Conservation (phyloP, 768 basidiomycete species). For the Leccinum variicolor region DNA sequence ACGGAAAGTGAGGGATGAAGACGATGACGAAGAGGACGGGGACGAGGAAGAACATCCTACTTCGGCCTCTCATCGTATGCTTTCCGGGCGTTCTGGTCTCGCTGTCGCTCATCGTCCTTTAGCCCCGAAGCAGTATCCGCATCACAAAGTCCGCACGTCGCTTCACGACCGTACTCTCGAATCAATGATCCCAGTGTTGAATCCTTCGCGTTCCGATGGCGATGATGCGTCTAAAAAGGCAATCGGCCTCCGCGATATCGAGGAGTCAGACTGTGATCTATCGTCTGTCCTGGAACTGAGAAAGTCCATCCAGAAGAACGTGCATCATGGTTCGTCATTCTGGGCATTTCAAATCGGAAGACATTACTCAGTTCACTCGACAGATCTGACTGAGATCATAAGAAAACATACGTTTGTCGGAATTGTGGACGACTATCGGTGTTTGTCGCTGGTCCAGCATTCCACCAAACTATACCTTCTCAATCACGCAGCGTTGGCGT, state of each 20-base stretch:
- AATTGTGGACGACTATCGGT: conserved; percentile 72
- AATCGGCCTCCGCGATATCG: conserved; percentile 48
- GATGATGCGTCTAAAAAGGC: conserved; percentile 16
- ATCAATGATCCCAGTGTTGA: conserved; percentile 81
- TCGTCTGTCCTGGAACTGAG: conserved; percentile 73
- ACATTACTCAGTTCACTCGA: neutral
- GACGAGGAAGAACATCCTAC: conserved; percentile 30
- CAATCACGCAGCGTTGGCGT: conserved; percentile 84
- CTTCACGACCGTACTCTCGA: conserved; percentile 86
- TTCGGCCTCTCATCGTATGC: conserved; percentile 24
- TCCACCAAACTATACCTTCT: conserved; percentile 87
- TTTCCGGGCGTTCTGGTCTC: neutral
- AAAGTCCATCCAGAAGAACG: conserved; percentile 50
- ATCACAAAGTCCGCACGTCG: conserved; percentile 92
- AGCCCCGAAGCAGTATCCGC: conserved; percentile 58
- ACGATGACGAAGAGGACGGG: conserved; percentile 27
- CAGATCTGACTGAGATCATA: conserved; percentile 82
- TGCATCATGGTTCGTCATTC: conserved; percentile 61
- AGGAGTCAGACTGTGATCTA: conserved; percentile 73
- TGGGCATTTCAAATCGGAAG: neutral
- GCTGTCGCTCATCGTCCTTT: conserved; percentile 4
- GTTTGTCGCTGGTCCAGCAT: conserved; percentile 81
- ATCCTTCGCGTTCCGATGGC: conserved; percentile 44
- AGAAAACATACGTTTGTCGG: conserved; percentile 91
- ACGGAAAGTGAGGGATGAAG: conserved; percentile 38